A percentile compares a stretch with the other conserved stretches of the same genome.
phyloP scores from a whole-genome alignment of 2,329 filamentous ascomycete genomes.

The Penicillium hesseltinei region DNA sequence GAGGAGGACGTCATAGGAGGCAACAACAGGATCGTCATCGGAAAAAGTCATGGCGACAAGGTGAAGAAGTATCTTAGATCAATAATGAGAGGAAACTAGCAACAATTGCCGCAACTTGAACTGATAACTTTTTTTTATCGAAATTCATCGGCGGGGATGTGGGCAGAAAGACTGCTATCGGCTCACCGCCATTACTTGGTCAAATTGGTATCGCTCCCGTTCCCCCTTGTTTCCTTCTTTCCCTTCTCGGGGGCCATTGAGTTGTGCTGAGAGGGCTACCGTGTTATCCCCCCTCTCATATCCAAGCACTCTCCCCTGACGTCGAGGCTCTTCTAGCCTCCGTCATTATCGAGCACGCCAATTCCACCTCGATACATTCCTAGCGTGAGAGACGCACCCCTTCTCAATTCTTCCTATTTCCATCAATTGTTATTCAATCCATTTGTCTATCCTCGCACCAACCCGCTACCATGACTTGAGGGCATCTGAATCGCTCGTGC shows the following conservation, averaged over 20 bases:
- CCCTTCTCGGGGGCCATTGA: background rate
- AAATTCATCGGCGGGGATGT: conserved; percentile 18
- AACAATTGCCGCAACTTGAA: background rate
- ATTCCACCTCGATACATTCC: conserved; percentile 9
- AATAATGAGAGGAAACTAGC: background rate
- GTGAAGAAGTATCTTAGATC: background rate
- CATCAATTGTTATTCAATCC: background rate
- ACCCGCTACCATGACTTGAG: background rate
- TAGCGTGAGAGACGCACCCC: conserved; percentile 14
- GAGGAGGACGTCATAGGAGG: conserved; percentile 80
- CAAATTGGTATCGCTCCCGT: background rate
- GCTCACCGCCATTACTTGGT: conserved; percentile 9
- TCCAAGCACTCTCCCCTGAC: background rate
- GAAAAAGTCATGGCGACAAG: conserved; percentile 29
- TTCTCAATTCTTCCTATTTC: conserved; percentile 2
- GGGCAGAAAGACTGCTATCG: conserved; percentile 16
- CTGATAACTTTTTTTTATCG: conserved; percentile 14
- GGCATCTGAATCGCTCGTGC: background rate
- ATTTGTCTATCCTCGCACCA: background rate
- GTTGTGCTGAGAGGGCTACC: conserved; percentile 7
- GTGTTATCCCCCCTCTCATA: conserved; percentile 7
- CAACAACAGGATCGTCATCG: conserved; percentile 62
- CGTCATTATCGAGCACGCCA: conserved; percentile 4
- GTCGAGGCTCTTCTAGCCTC: conserved; percentile 1
- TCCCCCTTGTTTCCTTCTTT: background rate